Percentiles rank a stretch among this genome's conserved stretches.
These are phyloP conservation scores for Graphilbum fragrans DNA, from an alignment of 2,329 filamentous ascomycete genomes.

Conservation along the genomic window DNA sequence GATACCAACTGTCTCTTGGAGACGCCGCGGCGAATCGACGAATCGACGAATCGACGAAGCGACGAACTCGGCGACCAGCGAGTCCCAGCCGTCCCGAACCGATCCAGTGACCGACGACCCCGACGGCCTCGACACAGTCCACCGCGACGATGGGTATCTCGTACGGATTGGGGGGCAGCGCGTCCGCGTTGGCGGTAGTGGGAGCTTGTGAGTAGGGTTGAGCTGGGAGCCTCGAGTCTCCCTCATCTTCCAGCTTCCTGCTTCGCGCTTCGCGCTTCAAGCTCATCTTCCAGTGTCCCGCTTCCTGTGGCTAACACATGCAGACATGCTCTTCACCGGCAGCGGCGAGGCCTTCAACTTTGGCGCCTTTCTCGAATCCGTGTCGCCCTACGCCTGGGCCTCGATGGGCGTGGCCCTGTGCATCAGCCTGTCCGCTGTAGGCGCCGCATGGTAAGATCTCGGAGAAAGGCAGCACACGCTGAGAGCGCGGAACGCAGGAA, in stretches of 20 bases:
- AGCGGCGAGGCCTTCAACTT: slow-evolving; percentile 96
- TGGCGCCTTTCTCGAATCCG: slow-evolving; percentile 83
- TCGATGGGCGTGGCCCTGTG: slow-evolving; percentile 82
- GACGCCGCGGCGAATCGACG: no score
- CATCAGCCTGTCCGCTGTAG: slow-evolving; percentile 91
- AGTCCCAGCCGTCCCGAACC: no score
- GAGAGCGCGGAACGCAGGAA: neutral
- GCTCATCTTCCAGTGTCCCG: no score
- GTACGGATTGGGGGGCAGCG: slow-evolving; percentile 59
- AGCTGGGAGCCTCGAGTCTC: neutral
- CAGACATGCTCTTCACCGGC: slow-evolving; percentile 97
- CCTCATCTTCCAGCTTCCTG: neutral
- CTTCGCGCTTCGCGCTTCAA: no score
- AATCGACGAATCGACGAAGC: no score
- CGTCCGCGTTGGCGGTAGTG: slow-evolving; percentile 57
- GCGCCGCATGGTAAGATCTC: slow-evolving; percentile 76
- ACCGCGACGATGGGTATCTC: slow-evolving; percentile 51
- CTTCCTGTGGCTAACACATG: neutral
- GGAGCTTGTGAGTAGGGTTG: slow-evolving; percentile 58
- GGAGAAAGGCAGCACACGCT: neutral
- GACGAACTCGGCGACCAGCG: no score
- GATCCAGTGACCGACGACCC: neutral
- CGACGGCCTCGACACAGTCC: neutral
- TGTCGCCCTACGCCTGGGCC: slow-evolving; percentile 93
- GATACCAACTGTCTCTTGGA: no score